These are phyloP conservation scores for Neofusicoccum umdonicola DNA, from an alignment of 2,329 filamentous ascomycete species.

Conservation along the genomic window DNA sequence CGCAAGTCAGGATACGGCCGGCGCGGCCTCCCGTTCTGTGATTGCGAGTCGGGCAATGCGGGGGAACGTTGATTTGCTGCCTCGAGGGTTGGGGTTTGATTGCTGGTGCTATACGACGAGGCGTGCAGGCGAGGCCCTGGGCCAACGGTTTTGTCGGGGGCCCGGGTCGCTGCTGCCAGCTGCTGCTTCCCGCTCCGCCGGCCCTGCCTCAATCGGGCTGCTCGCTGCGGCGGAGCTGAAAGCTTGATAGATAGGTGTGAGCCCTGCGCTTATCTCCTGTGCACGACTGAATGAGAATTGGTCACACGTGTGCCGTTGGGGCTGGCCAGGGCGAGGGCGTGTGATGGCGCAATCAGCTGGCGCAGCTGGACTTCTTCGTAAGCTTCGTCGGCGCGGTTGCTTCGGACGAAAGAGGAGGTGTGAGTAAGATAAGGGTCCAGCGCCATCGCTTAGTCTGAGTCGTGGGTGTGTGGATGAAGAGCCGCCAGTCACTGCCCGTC, in stretches of 20 bases:
- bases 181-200: no score
- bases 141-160: no score
- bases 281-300: neutral
- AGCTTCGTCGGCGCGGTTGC: neutral
- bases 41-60: neutral
- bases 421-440: conserved; percentile 12
- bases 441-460: neutral
- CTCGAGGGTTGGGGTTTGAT: conserved; percentile 9
- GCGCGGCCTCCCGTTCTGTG: no score
- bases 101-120: neutral
- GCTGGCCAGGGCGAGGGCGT: neutral
- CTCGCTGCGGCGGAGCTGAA: neutral
- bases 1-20: neutral
- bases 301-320: neutral
- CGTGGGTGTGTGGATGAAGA: no score
- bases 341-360: conserved; percentile 3
- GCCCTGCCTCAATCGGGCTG: no score
- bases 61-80: conserved; percentile 1
- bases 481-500: neutral
- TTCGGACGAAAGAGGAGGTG: neutral
- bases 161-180: no score
- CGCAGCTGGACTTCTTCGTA: neutral
- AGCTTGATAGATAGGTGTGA: neutral
- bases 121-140: neutral
- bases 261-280: neutral